Conservation (phyloP, 257 asterid genomes). For the Solanum clarkiae region DNA sequence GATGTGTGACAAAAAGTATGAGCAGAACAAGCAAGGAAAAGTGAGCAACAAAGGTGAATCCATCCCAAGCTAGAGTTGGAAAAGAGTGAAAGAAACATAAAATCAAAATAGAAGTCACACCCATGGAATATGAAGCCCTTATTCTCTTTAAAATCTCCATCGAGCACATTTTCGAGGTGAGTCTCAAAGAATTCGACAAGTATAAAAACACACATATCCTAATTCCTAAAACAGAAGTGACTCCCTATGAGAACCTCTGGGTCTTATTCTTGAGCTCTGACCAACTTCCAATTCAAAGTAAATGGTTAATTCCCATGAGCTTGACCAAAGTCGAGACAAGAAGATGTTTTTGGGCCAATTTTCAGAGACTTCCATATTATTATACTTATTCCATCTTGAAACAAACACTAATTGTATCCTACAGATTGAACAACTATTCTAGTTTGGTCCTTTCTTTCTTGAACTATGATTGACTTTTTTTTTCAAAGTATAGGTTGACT, state of each 20-base stretch:
- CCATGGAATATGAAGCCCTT: not conserved
- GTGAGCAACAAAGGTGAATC: not conserved
- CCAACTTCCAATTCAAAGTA: not conserved
- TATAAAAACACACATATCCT: not conserved
- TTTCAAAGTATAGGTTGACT: not conserved
- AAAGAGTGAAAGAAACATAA: too few relatives aligned
- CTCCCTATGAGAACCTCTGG: not conserved
- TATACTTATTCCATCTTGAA: not conserved
- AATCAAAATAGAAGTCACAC: not conserved
- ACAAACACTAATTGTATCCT: not conserved
- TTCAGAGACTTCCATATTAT: not conserved
- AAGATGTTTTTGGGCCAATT: not conserved
- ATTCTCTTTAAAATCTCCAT: not conserved
- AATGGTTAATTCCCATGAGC: not conserved
- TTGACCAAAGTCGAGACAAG: not conserved
- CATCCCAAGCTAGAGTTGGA: not conserved
- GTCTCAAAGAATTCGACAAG: not conserved
- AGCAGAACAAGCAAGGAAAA: not conserved
- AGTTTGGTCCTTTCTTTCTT: not conserved
- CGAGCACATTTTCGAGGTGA: not conserved
- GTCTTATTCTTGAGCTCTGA: not conserved
- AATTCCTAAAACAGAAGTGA: not conserved
- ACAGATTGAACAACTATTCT: not conserved
- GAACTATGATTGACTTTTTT: too few relatives aligned
- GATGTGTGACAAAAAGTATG: not conserved